Evolutionary conservation across 495 filamentous ascomycete species (phyloP).

Genomic region (Aspergillus egyptiacus): DNA sequence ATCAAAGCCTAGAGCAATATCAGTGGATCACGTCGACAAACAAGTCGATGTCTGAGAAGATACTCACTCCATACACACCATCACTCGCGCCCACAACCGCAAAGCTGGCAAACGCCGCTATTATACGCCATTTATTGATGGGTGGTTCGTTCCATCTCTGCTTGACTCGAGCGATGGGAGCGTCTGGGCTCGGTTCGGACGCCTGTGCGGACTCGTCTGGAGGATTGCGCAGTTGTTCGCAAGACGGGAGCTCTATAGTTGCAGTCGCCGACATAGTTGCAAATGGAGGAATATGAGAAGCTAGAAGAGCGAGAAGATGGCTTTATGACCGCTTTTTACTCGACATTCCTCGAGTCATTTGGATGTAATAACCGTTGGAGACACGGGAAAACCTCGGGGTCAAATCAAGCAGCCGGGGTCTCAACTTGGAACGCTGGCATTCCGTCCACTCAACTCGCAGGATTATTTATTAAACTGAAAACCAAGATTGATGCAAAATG

Average conservation of each 20-base stretch:
- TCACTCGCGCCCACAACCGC: slow-evolving; percentile 67
- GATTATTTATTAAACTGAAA: too few relatives aligned
- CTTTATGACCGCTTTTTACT: neutral
- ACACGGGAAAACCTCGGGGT: neutral
- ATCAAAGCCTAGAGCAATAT: slow-evolving; percentile 46
- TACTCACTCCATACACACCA: slow-evolving; percentile 59
- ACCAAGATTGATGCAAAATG: neutral
- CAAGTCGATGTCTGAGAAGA: neutral
- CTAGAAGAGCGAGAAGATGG: neutral
- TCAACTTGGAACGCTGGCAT: neutral
- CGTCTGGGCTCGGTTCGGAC: neutral
- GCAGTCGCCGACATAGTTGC: slow-evolving; percentile 4
- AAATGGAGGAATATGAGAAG: neutral
- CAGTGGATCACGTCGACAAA: slow-evolving; percentile 11
- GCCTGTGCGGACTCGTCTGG: slow-evolving; percentile 1
- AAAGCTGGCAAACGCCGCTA: slow-evolving; percentile 57
- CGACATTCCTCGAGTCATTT: neutral
- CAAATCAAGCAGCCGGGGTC: neutral
- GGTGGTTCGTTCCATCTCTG: slow-evolving; percentile 62
- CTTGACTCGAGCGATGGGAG: slow-evolving; percentile 3
- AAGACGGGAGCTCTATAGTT: slow-evolving; percentile 1
- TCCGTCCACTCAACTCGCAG: neutral
- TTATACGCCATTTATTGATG: slow-evolving; percentile 55
- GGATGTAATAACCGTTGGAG: neutral
- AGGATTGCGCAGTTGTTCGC: neutral